These are phyloP conservation scores for Monosporascus sp. DNA, from an alignment of 2,329 filamentous ascomycete species.

Conservation along the genomic window DNA sequence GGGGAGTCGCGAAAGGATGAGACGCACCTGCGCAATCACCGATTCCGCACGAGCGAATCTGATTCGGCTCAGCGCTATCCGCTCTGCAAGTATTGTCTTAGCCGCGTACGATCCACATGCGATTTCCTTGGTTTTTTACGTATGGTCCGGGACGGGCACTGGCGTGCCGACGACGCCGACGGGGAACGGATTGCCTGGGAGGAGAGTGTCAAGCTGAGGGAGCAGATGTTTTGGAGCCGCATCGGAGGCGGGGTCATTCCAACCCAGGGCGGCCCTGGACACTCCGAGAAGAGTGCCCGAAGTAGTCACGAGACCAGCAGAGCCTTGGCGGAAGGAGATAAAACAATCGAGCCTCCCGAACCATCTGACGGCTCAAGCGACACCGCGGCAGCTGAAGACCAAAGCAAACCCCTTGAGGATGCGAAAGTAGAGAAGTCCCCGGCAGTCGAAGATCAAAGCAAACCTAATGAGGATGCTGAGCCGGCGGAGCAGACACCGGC, in stretches of 20 bases:
- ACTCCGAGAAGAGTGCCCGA: conserved; percentile 27
- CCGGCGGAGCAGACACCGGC: neutral
- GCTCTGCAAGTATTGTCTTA: conserved; percentile 82
- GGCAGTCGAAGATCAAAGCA: neutral
- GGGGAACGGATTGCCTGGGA: conserved; percentile 90
- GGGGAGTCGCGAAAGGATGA: conserved; percentile 73
- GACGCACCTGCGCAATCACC: conserved; percentile 70
- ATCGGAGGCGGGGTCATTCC: conserved; percentile 90
- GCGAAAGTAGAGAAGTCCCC: neutral
- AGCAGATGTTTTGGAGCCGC: conserved; percentile 96
- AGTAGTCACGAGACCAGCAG: conserved; percentile 28
- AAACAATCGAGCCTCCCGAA: conserved; percentile 2
- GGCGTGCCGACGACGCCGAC: conserved; percentile 76
- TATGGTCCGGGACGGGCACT: conserved; percentile 88
- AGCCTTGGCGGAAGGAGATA: conserved; percentile 6
- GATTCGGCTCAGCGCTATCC: conserved; percentile 86
- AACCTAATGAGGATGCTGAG: neutral
- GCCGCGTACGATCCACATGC: conserved; percentile 78
- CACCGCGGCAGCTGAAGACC: conserved; percentile 6
- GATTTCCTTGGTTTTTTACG: conserved; percentile 89
- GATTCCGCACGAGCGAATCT: conserved; percentile 83
- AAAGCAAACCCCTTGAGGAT: conserved; percentile 1
- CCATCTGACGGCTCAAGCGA: conserved; percentile 8
- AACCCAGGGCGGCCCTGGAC: conserved; percentile 29
- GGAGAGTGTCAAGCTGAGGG: conserved; percentile 80